Base-by-base conservation (phyloP, 176 grass and related monocot genomes). In the Zoysia japonica region DNA sequence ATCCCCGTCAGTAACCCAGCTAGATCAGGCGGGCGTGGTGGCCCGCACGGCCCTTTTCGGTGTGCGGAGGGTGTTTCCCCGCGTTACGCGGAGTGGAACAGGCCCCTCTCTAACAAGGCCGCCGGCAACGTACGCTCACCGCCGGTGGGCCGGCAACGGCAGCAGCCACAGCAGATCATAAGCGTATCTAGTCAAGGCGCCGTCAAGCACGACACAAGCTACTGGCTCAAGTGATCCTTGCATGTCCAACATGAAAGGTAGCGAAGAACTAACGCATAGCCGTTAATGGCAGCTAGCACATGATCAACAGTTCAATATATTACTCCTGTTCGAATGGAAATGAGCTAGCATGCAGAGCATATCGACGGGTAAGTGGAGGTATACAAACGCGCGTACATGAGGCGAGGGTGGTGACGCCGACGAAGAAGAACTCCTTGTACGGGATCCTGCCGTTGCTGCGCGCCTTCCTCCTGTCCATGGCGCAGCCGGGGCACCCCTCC, bases 401-500 rank as follows among this genome's bases (percentile, higher is more conserved):
- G 60, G 84, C 86, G 69, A 93, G 85, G 8, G 85, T 83, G 72
- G 84, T 81, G 67, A 65, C 10, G 74, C 70, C 89, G 78, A 93
- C 85, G 72, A 81, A 90, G 40, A 93, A 85, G 59, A 94, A 68
- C 78, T 94, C 92, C 71, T 17, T 72, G 79, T 79, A 89, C 12
- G 92, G 92, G n/a, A 89, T 72, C 51, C 92, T 61, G 13, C 86
- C 92, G 42, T 47, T 40, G 57, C 52, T 5, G 13, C 10, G 51
- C 86, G 68, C 89, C 69, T 89, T 89, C 74, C 82, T 78, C 28
- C 57, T 67, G 11, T 91, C 83, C 57, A 50, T 72, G 3, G 62
- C 67, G 82, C 92, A 94, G 14, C 89, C 89, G n/a, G 92, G 89
- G 79, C 92, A 94, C 20, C 89, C 84, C 12, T 75, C 72, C 63